A percentile compares a stretch with the other conserved stretches of the same genome.
These are phyloP conservation scores for Malania oleifera DNA, from an alignment of 164 flowering plant species.

Conservation along the genomic window DNA sequence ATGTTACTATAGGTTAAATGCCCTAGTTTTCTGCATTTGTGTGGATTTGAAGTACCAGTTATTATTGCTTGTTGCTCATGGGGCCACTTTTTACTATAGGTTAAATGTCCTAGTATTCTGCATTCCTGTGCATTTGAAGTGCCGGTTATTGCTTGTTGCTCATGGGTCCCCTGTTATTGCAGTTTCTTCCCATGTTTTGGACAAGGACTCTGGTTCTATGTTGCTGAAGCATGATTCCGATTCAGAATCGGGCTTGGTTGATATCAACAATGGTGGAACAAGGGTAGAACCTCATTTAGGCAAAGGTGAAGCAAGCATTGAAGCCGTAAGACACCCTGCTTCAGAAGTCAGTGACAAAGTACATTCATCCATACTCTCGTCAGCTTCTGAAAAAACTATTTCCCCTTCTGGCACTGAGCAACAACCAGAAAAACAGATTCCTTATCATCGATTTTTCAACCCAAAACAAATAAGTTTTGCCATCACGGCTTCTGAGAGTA, in stretches of 20 bases:
- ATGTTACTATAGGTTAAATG: too few relatives aligned
- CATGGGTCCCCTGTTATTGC: slow-evolving; percentile 14
- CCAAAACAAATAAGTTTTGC: slow-evolving; percentile 38
- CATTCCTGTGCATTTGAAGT: not conserved
- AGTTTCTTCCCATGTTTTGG: slow-evolving; percentile 25
- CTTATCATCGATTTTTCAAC: slow-evolving; percentile 17
- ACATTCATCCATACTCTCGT: slow-evolving; percentile 14
- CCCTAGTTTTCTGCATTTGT: too few relatives aligned
- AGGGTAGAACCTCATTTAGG: slow-evolving; percentile 8
- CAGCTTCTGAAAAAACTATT: slow-evolving; percentile 18
- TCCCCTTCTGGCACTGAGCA: slow-evolving; percentile 13
- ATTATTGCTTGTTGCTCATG: too few relatives aligned
- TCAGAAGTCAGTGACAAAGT: slow-evolving; percentile 9
- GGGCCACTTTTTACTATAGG: too few relatives aligned
- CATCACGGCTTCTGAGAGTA: slow-evolving; percentile 39
- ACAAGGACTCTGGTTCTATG: slow-evolving; percentile 12
- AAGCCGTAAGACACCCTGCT: slow-evolving; percentile 16
- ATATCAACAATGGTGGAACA: slow-evolving; percentile 5
- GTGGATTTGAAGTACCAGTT: too few relatives aligned
- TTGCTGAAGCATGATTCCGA: slow-evolving; percentile 12
- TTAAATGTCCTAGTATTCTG: too few relatives aligned
- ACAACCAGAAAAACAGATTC: slow-evolving; percentile 8
- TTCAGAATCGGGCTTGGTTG: slow-evolving; percentile 10
- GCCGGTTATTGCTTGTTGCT: not conserved
- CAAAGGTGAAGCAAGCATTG: slow-evolving; percentile 15